Evolutionary conservation across 176 grass and related monocot species (phyloP), one percentile per base, ranked within the genome.

Genomic region (Oryza rufipogon): DNA sequence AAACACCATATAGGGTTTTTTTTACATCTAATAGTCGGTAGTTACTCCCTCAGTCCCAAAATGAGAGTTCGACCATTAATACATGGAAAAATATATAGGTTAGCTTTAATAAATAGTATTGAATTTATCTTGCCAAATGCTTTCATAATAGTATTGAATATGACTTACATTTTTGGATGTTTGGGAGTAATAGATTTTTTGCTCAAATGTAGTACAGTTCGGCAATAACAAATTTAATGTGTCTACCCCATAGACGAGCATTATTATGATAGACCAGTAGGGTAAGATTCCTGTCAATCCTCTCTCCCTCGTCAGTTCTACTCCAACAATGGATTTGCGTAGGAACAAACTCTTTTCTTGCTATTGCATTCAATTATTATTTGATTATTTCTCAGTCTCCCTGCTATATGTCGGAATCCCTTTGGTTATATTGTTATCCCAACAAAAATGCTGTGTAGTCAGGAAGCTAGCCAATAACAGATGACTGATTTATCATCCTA

Each of bases 401-500:
- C 26, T 74, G 74, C 25, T 68, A 56, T 75, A 74, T 70, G 41
- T 14, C 26, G 25, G 42, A 77, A 30, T 70, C 7, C 26, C n/a
- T 64, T 70, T 80, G 61, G 11, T 63, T 46, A 7, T 67, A 34
- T 15, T 47, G 14, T 79, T 79, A 42, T 42, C 56, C 47, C 47
- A 84, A 34, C 16, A 7, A 64, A 28, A 60, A 9, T n/a, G n/a
- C 15, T 61, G 14, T 60, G 81, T 41, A 34, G 38, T 19, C 46
- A 79, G 44, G 56, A 13, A 66, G 19, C 63, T n/a, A 69, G 68
- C 64, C 26, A 13, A 70, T 7, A 15, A 7, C 22, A 45, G 5
- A 38, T 70, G 25, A 28, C 54, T 71, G 51, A 49, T 82, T 74
- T 48, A 60, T 33, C 22, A 64, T 75, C 63, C 13, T 66, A 80